These are phyloP conservation scores for Didymosphaeria variabile DNA, from an alignment of 2,329 filamentous ascomycete species.

Conservation along the genomic window DNA sequence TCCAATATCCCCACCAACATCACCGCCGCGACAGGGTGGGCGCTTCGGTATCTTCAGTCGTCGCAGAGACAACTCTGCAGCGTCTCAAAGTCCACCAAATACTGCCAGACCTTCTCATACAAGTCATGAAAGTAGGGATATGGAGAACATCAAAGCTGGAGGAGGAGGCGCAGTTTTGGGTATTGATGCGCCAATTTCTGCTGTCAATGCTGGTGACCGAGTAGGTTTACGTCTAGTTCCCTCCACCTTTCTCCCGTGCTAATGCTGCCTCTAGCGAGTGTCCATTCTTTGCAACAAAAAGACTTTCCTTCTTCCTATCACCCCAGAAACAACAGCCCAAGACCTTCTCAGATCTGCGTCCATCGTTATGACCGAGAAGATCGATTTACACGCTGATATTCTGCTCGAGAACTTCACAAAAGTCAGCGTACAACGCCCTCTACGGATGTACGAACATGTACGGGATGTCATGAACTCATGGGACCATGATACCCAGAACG, in stretches of 20 bases:
- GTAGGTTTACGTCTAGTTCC: slow-evolving; percentile 57
- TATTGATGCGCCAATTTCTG: slow-evolving; percentile 80
- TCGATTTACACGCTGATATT: slow-evolving; percentile 73
- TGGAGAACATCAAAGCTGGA: slow-evolving; percentile 52
- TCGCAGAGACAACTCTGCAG: slow-evolving; percentile 42
- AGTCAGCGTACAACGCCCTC: slow-evolving; percentile 80
- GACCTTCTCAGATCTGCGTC: slow-evolving; percentile 77
- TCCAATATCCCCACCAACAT: slow-evolving; percentile 33
- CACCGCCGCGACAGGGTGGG: slow-evolving; percentile 40
- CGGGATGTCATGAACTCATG: slow-evolving; percentile 92
- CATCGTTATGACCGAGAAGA: slow-evolving; percentile 68
- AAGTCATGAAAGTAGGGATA: slow-evolving; percentile 34
- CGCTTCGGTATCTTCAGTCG: slow-evolving; percentile 46
- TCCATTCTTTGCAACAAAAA: slow-evolving; percentile 76
- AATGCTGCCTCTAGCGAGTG: slow-evolving; percentile 64
- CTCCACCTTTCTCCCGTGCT: slow-evolving; percentile 15
- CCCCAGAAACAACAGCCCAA: slow-evolving; percentile 74
- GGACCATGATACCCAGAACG: slow-evolving; percentile 82
- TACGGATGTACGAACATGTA: slow-evolving; percentile 86
- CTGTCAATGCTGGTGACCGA: slow-evolving; percentile 80
- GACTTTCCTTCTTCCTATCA: slow-evolving; percentile 75
- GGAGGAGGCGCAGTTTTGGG: slow-evolving; percentile 61
- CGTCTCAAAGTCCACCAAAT: slow-evolving; percentile 28
- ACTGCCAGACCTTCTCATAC: slow-evolving; percentile 33
- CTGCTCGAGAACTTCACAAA: slow-evolving; percentile 79